Percentiles rank a stretch among this genome's conserved stretches.
phyloP scores from a whole-genome alignment of 2,329 filamentous ascomycete species.

The Podosphaera leucotricha region DNA sequence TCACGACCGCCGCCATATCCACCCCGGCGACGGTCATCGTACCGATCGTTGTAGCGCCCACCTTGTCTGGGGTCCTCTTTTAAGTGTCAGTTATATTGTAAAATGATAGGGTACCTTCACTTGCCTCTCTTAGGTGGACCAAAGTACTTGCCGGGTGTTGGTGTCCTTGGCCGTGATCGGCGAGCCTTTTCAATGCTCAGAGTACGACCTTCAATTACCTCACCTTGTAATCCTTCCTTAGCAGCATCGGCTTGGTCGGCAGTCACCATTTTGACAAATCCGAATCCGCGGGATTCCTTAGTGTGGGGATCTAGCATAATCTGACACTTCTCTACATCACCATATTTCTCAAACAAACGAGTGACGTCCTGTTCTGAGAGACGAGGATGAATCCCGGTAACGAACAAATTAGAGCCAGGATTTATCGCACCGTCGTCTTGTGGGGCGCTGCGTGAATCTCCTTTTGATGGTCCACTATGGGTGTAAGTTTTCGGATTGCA shows the following conservation, averaged over 20 bases:
- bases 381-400: conserved; percentile 90
- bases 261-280: conserved; percentile 97
- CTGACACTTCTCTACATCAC: conserved; percentile 95
- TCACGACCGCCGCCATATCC: conserved; percentile 10
- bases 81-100: conserved; percentile 17
- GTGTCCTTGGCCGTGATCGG: conserved; percentile 79
- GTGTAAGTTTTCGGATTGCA: conserved; percentile 2
- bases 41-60: conserved; percentile 19
- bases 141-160: conserved; percentile 97
- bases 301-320: conserved; percentile 99
- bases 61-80: conserved; percentile 26
- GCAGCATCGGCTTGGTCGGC: conserved; percentile 89
- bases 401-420: conserved; percentile 93
- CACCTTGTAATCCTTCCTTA: conserved; percentile 86
- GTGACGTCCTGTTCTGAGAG: conserved; percentile 76
- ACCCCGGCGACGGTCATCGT: conserved; percentile 20
- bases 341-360: conserved; percentile 95
- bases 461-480: conserved; percentile 25
- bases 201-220: conserved; percentile 83
- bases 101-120: conserved; percentile 20
- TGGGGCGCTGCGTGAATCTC: conserved; percentile 21
- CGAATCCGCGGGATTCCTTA: conserved; percentile 95
- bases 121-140: conserved; percentile 91
- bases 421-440: conserved; percentile 64
- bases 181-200: conserved; percentile 98